Percentiles rank a stretch among this genome's conserved stretches.
Conservation (phyloP, 257 asterid species). For the Perilla frutescens region DNA sequence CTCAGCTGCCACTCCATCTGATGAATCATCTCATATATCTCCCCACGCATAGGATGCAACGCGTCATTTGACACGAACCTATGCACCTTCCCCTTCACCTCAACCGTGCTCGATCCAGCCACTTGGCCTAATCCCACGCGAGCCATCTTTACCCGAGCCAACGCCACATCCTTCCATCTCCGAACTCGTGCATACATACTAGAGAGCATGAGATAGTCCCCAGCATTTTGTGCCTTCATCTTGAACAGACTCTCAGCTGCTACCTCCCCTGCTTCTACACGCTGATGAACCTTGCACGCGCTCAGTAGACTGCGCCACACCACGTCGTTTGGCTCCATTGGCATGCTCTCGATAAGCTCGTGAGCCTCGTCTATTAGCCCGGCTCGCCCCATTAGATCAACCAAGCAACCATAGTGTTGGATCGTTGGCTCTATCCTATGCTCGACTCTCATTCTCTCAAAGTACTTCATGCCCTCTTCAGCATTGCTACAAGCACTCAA, state of each 20-base stretch:
- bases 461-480: conserved; percentile 56
- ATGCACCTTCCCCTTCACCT: conserved; percentile 54
- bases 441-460: conserved; percentile 57
- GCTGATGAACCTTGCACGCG: conserved; percentile 62
- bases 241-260: conserved; percentile 53
- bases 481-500: conserved; percentile 75
- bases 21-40: conserved; percentile 72
- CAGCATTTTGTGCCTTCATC: conserved; percentile 51
- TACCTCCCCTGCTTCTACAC: conserved; percentile 58
- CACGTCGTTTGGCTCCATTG: conserved; percentile 64
- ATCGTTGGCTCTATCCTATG: conserved; percentile 59
- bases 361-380: conserved; percentile 61
- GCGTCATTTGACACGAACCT: conserved; percentile 68
- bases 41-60: conserved; percentile 47
- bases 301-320: conserved; percentile 80
- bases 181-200: conserved; percentile 66
- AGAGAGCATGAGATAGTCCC: conserved; percentile 67
- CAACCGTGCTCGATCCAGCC: conserved; percentile 66
- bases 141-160: conserved; percentile 50
- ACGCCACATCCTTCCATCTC: conserved; percentile 64
- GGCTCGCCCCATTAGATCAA: conserved; percentile 73
- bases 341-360: conserved; percentile 62
- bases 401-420: conserved; percentile 86
- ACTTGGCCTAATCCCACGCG: conserved; percentile 45
- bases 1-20: conserved; percentile 94